A percentile compares a stretch with the other conserved stretches of the same genome.
Evolutionary conservation across 129 eudicot species (phyloP).

Genomic region (Kitagawia praeruptora): DNA sequence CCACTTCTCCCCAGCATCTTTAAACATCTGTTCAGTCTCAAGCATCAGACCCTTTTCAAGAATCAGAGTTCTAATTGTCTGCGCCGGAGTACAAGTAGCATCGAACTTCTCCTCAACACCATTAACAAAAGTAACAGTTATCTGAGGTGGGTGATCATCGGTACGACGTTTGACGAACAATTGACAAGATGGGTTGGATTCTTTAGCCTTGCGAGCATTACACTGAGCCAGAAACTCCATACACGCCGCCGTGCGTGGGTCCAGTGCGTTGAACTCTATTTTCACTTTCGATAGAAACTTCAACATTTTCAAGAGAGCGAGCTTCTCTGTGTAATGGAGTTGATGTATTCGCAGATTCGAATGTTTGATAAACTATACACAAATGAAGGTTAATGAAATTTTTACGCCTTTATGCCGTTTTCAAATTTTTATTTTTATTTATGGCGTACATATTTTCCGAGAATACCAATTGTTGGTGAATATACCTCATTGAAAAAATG

Average conservation of each 20-base stretch:
- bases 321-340: neutral
- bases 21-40: conserved; percentile 90
- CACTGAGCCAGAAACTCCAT: conserved; percentile 96
- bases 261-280: conserved; percentile 90
- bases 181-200: conserved; percentile 83
- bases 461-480: too few species aligned
- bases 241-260: conserved; percentile 84
- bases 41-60: conserved; percentile 68
- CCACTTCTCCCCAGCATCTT: conserved; percentile 92
- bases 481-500: too few species aligned
- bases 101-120: conserved; percentile 86
- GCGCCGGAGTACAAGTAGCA: conserved; percentile 77
- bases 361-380: neutral
- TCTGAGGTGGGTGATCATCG: conserved; percentile 83
- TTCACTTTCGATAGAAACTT: conserved; percentile 77
- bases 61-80: conserved; percentile 65
- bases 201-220: conserved; percentile 84
- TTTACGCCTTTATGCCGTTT: too few species aligned
- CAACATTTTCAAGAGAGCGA: conserved; percentile 35
- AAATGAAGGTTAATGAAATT: too few species aligned
- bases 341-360: too few species aligned
- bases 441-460: too few species aligned
- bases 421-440: too few species aligned
- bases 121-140: conserved; percentile 76
- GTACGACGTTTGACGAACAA: conserved; percentile 85